A percentile compares a stretch with the other conserved stretches of the same genome.
Evolutionary conservation across 2,329 filamentous ascomycete genomes (phyloP).

Genomic region (Drechmeria coniospora): DNA sequence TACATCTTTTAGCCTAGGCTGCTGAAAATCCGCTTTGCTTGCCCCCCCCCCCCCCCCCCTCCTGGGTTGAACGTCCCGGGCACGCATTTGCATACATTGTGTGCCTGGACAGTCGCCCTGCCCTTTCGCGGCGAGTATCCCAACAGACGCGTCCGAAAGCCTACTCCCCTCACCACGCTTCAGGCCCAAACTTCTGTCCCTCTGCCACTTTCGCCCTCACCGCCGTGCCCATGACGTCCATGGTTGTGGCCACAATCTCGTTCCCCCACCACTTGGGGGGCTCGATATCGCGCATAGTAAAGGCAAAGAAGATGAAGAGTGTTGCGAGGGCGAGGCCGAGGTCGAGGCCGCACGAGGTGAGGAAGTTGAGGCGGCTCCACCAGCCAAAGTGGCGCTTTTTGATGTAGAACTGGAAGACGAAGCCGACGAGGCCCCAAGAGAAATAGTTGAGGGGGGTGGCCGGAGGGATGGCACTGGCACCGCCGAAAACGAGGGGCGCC

Average conservation of each 20-base stretch:
- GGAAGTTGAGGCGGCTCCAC: slow-evolving; percentile 62
- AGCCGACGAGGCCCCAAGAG: slow-evolving; percentile 57
- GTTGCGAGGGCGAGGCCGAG: slow-evolving; percentile 52
- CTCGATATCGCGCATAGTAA: slow-evolving; percentile 45
- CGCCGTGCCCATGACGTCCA: slow-evolving; percentile 45
- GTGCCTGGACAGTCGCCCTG: no score
- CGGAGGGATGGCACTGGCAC: slow-evolving; percentile 41
- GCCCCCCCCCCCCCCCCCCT: no score
- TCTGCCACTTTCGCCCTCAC: slow-evolving; percentile 34
- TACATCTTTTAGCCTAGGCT: no score
- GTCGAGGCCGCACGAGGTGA: slow-evolving; percentile 55
- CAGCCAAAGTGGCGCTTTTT: slow-evolving; percentile 48
- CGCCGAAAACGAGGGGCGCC: slow-evolving; percentile 48
- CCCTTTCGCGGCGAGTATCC: no score
- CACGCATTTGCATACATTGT: no score
- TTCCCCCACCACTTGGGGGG: slow-evolving; percentile 61
- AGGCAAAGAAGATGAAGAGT: slow-evolving; percentile 54
- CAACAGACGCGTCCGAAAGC: not conserved
- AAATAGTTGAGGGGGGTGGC: slow-evolving; percentile 62
- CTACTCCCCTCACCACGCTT: slow-evolving; percentile 25
- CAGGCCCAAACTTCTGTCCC: slow-evolving; percentile 48
- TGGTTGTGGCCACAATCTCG: slow-evolving; percentile 37
- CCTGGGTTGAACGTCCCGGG: no score
- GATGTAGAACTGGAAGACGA: slow-evolving; percentile 54
- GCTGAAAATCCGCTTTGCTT: no score